Conservation (phyloP, 495 filamentous ascomycete genomes). For the Hypoxylon trugodes region DNA sequence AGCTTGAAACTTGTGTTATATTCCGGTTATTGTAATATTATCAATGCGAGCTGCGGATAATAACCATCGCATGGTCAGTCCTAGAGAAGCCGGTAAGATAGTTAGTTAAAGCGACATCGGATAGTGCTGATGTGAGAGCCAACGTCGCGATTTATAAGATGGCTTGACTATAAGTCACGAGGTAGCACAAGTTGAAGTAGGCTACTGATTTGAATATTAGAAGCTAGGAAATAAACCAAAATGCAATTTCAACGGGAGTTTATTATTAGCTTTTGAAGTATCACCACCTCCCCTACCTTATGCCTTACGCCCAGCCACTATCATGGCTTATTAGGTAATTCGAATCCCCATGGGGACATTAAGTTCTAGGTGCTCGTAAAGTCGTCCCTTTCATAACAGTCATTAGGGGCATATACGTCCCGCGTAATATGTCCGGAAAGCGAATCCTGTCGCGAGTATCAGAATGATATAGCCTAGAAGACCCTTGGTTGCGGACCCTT, state of each 20-base stretch:
- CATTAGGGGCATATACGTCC: conserved; percentile 3
- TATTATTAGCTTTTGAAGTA: conserved; percentile 13
- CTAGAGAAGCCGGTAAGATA: background rate
- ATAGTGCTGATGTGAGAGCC: conserved; percentile 31
- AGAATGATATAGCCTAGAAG: background rate
- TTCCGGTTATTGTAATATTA: conserved; percentile 10
- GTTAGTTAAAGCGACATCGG: background rate
- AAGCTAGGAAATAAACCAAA: background rate
- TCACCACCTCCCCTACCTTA: background rate
- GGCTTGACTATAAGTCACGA: conserved; percentile 12
- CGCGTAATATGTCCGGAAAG: conserved; percentile 5
- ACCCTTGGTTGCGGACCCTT: background rate
- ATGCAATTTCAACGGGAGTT: background rate
- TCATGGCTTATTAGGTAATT: background rate
- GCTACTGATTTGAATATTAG: background rate
- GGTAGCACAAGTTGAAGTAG: background rate
- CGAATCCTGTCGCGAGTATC: background rate
- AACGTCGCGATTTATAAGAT: conserved; percentile 2
- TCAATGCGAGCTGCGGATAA: conserved; percentile 1
- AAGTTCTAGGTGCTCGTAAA: conserved; percentile 18
- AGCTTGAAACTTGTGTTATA: background rate
- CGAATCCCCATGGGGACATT: background rate
- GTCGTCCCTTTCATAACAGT: conserved; percentile 27
- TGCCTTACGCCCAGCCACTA: background rate
- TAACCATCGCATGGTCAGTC: background rate